A percentile compares a stretch with the other conserved stretches of the same genome.
phyloP scores from a whole-genome alignment of 23 red algal species.

The Pyropia yezoensis region DNA sequence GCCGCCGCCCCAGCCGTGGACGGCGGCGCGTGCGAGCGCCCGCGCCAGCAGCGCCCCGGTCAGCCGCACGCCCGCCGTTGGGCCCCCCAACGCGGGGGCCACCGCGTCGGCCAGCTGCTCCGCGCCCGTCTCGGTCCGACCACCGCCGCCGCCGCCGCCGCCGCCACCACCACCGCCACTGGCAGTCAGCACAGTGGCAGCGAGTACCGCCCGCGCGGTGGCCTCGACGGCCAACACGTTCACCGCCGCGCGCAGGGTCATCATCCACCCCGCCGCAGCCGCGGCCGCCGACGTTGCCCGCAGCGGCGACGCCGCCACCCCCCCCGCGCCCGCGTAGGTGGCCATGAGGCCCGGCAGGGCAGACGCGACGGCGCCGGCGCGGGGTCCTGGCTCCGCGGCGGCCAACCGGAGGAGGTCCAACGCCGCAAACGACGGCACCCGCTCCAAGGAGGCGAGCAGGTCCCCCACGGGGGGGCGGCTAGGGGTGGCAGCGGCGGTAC shows the following conservation, averaged over 20 bases:
- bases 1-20: too few relatives aligned
- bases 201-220: not conserved
- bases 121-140: too few relatives aligned
- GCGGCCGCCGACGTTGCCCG: not conserved
- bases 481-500: not conserved
- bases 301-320: not conserved
- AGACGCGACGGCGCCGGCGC: not conserved
- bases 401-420: constrained; percentile 19
- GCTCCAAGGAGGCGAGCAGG: not conserved
- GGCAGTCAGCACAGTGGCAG: too few relatives aligned
- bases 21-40: too few relatives aligned
- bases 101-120: too few relatives aligned
- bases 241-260: not conserved
- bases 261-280: not conserved
- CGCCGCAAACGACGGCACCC: not conserved
- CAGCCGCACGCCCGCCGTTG: too few relatives aligned
- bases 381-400: not conserved
- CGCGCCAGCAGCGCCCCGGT: too few relatives aligned
- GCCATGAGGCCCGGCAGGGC: constrained; percentile 1
- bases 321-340: not conserved
- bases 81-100: too few relatives aligned
- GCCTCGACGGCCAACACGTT: constrained; percentile 1
- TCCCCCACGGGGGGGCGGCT: not conserved
- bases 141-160: too few relatives aligned
- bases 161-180: too few relatives aligned